A percentile compares a stretch with the other conserved stretches of the same genome.
Evolutionary conservation across 2,329 filamentous ascomycete genomes (phyloP).

Genomic region (Podosphaera aphanis): DNA sequence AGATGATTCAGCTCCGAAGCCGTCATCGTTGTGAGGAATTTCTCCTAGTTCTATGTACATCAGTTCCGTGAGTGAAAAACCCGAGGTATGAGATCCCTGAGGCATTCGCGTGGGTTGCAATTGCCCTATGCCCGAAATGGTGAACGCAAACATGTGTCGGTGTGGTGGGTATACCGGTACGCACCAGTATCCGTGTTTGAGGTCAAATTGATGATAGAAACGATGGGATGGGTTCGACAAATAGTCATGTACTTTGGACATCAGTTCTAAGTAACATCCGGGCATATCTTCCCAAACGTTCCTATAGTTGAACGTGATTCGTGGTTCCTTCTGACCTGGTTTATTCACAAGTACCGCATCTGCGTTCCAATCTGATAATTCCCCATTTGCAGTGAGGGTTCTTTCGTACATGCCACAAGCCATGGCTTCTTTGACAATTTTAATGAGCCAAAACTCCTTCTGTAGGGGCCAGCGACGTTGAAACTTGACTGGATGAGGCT

Average conservation of each 20-base stretch:
- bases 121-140: background rate
- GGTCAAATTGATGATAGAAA: background rate
- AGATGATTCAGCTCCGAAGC: background rate
- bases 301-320: constrained; percentile 2
- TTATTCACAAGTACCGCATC: background rate
- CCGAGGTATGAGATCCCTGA: background rate
- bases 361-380: constrained; percentile 1
- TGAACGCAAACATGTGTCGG: background rate
- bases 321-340: background rate
- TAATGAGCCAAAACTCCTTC: background rate
- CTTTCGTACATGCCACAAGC: background rate
- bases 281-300: constrained; percentile 1
- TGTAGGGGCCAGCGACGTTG: background rate
- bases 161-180: background rate
- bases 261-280: background rate
- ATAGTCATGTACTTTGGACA: constrained; percentile 1
- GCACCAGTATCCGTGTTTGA: constrained; percentile 2
- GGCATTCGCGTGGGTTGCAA: background rate
- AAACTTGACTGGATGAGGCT: background rate
- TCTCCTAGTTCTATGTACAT: background rate
- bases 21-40: background rate
- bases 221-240: background rate
- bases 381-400: background rate
- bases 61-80: background rate
- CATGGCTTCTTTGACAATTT: background rate